Evolutionary conservation across 1,284 basidiomycete genomes (phyloP).

Genomic region (Anthracocystis walkeri): DNA sequence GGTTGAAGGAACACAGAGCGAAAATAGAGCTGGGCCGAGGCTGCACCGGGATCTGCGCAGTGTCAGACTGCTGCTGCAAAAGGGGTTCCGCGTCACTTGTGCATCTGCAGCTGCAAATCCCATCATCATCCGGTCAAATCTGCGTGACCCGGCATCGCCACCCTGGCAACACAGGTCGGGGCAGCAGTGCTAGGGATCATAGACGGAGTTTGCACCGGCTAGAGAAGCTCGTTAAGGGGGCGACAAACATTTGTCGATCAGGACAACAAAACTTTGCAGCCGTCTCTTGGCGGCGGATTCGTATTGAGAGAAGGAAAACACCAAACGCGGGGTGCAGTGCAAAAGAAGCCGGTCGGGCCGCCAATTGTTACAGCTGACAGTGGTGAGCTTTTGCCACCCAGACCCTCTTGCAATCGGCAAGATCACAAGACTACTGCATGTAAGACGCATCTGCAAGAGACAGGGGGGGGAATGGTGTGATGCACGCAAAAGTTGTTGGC

Average conservation of each 20-base stretch:
- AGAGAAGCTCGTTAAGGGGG: not conserved
- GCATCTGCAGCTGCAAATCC: not conserved
- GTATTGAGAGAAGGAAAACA: not conserved
- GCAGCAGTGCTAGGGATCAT: conserved; percentile 11
- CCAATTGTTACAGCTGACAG: conserved; percentile 19
- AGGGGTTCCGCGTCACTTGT: not conserved
- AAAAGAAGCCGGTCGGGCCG: conserved; percentile 35
- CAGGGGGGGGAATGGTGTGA: not conserved
- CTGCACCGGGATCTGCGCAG: too few species aligned
- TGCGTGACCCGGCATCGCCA: not conserved
- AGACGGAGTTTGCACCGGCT: not conserved
- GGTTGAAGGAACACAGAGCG: not conserved
- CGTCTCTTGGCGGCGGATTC: too few species aligned
- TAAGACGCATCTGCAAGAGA: not conserved
- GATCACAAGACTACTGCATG: conserved; percentile 9
- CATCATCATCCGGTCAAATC: too few species aligned
- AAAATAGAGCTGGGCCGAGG: not conserved
- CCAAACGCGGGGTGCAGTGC: conserved; percentile 24
- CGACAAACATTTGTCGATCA: not conserved
- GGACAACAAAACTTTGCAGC: conserved; percentile 2
- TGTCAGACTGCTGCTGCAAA: too few species aligned
- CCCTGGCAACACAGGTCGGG: not conserved
- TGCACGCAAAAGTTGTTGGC: too few species aligned
- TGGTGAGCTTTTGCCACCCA: not conserved
- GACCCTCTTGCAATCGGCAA: not conserved